Base-by-base conservation (phyloP, 495 filamentous ascomycete species). In the Margaritispora aquatica region DNA sequence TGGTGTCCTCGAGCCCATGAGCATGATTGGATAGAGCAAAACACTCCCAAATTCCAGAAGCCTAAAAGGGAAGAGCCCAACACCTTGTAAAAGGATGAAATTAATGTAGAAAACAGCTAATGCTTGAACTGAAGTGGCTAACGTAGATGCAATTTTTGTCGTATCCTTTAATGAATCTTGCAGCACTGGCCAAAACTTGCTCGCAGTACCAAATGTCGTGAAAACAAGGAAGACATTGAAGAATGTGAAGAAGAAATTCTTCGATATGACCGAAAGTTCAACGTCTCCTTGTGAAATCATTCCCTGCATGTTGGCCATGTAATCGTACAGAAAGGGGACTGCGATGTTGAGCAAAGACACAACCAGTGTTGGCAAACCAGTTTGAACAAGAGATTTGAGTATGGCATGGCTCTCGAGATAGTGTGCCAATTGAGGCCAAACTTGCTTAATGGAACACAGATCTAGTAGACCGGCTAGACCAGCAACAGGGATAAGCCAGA, bases 221-320 rank as follows among this genome's bases (percentile, higher is more conserved):
- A 97, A 97, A 47, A 97, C 80, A 54, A 97, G 77, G 74, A 99
- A 99, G 22, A 97, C 85, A 74, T 99, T 99, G 83, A 97, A 97
- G 76, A 99, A 99, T 29, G 88, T 90, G 73, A 97, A 99, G 80
- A 97, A 97, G 74, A 97, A 99, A 68, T 97, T 99, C 77, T 99
- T 99, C 57, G 90, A 96, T 68, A 97, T 92, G 41, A 91, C 77
- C 8, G 93, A 97, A 10, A 97, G 80, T 67, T 97, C 95, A n/a
- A 97, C 83, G 58, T 99, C 95, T 23, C 88, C 89, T 63, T 89
- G 89, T 0, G 94, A 97, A 54, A 94, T 87, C 87, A 96, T 92
- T 58, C 94, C 94, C 77, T 99, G 94, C 24, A 82, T 77, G 67
- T 88, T 88, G 0, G 93, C 90, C 21, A 97, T 81, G 79, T 86